Conservation (phyloP, 768 basidiomycete genomes). For the Collybia sordida region DNA sequence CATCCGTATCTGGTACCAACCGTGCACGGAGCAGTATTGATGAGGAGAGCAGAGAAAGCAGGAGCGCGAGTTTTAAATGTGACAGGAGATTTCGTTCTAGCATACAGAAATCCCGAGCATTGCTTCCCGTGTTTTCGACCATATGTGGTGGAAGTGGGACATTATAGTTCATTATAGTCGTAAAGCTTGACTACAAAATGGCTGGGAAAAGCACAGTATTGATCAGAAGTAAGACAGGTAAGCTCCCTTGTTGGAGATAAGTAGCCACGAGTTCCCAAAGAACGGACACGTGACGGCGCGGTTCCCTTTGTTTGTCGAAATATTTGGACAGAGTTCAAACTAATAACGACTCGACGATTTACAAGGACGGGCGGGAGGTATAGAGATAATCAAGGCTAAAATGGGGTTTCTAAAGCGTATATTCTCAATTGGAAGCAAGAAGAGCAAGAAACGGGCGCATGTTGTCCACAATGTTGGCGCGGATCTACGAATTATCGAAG, state of each 20-base stretch:
- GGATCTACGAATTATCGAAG: constrained; percentile 26
- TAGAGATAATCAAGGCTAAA: constrained; percentile 8
- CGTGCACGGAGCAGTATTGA: constrained; percentile 64
- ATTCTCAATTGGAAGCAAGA: constrained; percentile 68
- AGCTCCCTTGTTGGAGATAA: neutral
- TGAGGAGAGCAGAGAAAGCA: constrained; percentile 62
- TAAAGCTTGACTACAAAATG: neutral
- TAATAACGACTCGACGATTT: constrained; percentile 8
- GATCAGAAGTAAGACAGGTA: too few relatives aligned
- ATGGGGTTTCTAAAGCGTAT: constrained; percentile 76
- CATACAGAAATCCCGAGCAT: constrained; percentile 77
- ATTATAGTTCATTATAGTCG: constrained; percentile 7
- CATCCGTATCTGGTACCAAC: constrained; percentile 43
- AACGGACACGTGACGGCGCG: constrained; percentile 32
- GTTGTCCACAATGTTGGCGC: constrained; percentile 24
- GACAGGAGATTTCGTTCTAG: constrained; percentile 74
- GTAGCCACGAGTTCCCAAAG: neutral
- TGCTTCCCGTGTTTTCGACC: constrained; percentile 52
- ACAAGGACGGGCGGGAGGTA: constrained; percentile 14
- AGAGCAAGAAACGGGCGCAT: constrained; percentile 42
- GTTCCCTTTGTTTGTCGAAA: neutral
- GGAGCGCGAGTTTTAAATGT: constrained; percentile 63
- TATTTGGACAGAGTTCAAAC: constrained; percentile 37
- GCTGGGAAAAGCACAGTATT: neutral
- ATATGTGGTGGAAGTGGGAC: constrained; percentile 18